Evolutionary conservation across 2,329 filamentous ascomycete species (phyloP).

Genomic region (Epichloe typhina): DNA sequence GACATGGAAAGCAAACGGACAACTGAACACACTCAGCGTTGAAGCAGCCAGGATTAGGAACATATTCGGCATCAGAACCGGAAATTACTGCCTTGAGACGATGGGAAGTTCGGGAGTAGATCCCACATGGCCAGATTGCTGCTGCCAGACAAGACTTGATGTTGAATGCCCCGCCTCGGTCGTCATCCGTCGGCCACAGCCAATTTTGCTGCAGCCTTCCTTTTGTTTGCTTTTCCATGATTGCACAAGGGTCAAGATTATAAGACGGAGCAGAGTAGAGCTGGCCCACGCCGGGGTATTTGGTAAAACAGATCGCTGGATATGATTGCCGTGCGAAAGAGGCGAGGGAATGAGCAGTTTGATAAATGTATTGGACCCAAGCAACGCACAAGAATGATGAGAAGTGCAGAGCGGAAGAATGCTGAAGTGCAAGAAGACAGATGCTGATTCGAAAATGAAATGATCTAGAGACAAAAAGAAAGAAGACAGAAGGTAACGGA

Average conservation of each 20-base stretch:
- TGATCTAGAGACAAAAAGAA: not conserved
- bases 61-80: slow-evolving; percentile 9
- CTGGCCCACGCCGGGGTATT: slow-evolving; percentile 9
- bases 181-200: slow-evolving; percentile 8
- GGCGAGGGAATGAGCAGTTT: not conserved
- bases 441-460: not conserved
- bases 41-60: slow-evolving; percentile 8
- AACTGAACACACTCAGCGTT: slow-evolving; percentile 14
- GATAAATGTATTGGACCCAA: not conserved
- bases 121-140: slow-evolving; percentile 13
- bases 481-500: not conserved
- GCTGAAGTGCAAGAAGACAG: not conserved
- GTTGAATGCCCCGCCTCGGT: not conserved
- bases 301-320: not conserved
- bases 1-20: slow-evolving; percentile 16
- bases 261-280: slow-evolving; percentile 4
- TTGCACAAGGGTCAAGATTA: slow-evolving; percentile 5
- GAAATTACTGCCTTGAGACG: slow-evolving; percentile 12
- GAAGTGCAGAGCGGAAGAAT: not conserved
- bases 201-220: slow-evolving; percentile 7
- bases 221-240: slow-evolving; percentile 11
- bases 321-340: not conserved
- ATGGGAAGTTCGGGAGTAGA: slow-evolving; percentile 15
- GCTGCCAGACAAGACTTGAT: slow-evolving; percentile 6
- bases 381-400: not conserved